phyloP scores from a whole-genome alignment of 176 grass and related monocot species.

The Metroxylon sagu region DNA sequence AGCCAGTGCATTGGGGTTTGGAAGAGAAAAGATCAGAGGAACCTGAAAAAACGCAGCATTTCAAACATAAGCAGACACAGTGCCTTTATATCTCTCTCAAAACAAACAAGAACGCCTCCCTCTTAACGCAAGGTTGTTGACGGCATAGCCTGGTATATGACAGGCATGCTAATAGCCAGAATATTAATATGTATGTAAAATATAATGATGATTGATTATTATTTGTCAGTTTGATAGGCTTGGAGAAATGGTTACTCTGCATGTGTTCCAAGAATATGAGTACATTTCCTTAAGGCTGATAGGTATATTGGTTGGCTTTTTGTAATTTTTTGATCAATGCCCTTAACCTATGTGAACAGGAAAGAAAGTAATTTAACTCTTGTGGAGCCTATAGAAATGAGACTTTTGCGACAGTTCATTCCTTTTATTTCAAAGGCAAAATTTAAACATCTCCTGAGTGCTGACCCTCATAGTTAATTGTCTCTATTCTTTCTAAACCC shows the following conservation, averaged over 20 bases:
- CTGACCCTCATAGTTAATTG: no score
- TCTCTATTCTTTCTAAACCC: not conserved
- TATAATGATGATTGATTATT: no score
- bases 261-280: no score
- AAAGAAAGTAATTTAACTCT: not conserved
- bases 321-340: not conserved
- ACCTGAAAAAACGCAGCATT: not conserved
- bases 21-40: constrained; percentile 24
- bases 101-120: not conserved
- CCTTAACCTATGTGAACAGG: not conserved
- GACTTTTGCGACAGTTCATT: no score
- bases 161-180: no score
- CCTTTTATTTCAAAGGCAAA: no score
- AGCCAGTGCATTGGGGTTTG: constrained; percentile 33
- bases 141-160: no score
- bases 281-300: not conserved
- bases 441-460: no score
- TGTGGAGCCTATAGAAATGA: no score
- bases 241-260: no score
- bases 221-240: no score
- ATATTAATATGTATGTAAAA: no score
- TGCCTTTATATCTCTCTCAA: not conserved
- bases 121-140: not conserved
- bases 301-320: not conserved
- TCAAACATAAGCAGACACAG: not conserved